These are phyloP conservation scores for Trifolium subterraneum DNA, from an alignment of 306 rosid genomes.

Conservation along the genomic window DNA sequence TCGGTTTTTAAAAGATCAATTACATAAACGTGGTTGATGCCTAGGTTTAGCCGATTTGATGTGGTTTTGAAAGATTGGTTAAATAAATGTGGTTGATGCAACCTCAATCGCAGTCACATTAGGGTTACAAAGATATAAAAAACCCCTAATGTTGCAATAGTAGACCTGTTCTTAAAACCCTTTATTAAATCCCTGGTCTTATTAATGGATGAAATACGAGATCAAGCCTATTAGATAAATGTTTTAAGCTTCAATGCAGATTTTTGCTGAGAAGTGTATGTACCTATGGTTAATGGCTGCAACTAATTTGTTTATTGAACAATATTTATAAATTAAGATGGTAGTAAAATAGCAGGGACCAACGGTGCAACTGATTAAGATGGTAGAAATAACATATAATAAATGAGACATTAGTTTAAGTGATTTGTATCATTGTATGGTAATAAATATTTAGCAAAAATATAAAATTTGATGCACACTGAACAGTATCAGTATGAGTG, in stretches of 20 bases:
- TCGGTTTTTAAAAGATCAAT: too few species aligned
- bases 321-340: conserved; percentile 4
- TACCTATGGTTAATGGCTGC: neutral
- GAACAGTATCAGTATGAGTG: neutral
- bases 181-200: neutral
- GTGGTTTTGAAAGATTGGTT: too few species aligned
- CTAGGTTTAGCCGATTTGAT: too few species aligned
- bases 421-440: too few species aligned
- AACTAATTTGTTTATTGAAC: conserved; percentile 8
- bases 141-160: neutral
- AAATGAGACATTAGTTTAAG: neutral
- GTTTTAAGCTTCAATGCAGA: conserved; percentile 18
- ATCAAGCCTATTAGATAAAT: conserved; percentile 8
- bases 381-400: conserved; percentile 4
- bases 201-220: conserved; percentile 8
- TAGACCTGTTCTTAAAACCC: neutral
- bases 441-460: neutral
- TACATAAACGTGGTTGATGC: too few species aligned
- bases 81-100: neutral
- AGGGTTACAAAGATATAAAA: neutral
- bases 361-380: conserved; percentile 31
- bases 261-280: conserved; percentile 2
- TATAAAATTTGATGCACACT: neutral
- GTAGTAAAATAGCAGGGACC: neutral
- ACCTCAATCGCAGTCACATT: too few species aligned